Percentiles rank a stretch among this genome's conserved stretches.
phyloP scores from a whole-genome alignment of 1,284 basidiomycete species.

The Moniliophthora roreri region DNA sequence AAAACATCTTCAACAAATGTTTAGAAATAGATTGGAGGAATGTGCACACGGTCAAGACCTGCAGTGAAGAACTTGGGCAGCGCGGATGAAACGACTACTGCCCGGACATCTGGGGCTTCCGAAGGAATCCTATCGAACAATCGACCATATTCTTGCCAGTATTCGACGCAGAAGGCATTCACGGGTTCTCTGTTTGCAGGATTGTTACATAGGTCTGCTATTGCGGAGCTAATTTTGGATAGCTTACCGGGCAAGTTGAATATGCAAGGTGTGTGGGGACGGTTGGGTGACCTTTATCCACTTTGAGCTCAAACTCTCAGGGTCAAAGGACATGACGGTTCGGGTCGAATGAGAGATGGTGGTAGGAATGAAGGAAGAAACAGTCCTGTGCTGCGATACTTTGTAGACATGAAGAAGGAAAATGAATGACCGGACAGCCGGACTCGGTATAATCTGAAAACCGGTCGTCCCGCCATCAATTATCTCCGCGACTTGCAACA shows the following conservation, averaged over 20 bases:
- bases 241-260: slow-evolving; percentile 55
- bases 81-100: slow-evolving; percentile 70
- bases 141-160: slow-evolving; percentile 70
- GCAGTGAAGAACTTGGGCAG: slow-evolving; percentile 77
- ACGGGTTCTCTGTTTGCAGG: slow-evolving; percentile 63
- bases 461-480: too few species aligned
- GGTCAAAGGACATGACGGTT: not conserved
- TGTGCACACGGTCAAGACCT: slow-evolving; percentile 73
- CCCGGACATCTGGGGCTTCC: slow-evolving; percentile 60
- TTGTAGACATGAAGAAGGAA: too few species aligned
- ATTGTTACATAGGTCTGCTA: not conserved
- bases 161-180: slow-evolving; percentile 74
- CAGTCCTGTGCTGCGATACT: too few species aligned
- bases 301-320: slow-evolving; percentile 24
- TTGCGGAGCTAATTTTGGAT: not conserved
- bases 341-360: not conserved
- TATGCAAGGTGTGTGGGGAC: slow-evolving; percentile 48
- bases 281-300: slow-evolving; percentile 58
- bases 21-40: not conserved
- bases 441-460: too few species aligned
- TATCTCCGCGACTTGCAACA: too few species aligned
- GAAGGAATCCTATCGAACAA: slow-evolving; percentile 59
- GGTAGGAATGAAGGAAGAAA: too few species aligned
- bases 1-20: slow-evolving; percentile 6
- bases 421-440: too few species aligned